These are phyloP conservation scores for Sphaerostilbella broomeana DNA, from an alignment of 2,329 filamentous ascomycete genomes.

Conservation along the genomic window DNA sequence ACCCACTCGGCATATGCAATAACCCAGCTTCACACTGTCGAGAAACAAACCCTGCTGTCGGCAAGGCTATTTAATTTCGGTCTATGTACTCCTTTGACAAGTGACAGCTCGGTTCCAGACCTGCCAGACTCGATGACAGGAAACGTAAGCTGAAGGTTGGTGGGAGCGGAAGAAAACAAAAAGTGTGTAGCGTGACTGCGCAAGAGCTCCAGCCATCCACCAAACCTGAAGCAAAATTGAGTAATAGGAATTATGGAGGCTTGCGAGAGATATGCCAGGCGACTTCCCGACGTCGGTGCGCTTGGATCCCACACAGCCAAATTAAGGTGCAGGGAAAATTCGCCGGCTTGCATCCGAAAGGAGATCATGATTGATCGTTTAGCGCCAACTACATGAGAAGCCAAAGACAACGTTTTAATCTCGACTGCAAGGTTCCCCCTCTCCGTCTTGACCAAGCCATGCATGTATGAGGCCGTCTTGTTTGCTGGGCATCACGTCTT, in stretches of 20 bases:
- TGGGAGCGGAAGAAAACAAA: slow-evolving; percentile 2
- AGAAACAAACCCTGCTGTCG: too few species aligned
- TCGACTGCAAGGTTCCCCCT: too few species aligned
- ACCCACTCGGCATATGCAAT: too few species aligned
- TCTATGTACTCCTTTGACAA: too few species aligned
- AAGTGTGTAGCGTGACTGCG: slow-evolving; percentile 12
- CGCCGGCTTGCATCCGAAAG: slow-evolving; percentile 2
- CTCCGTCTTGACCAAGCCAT: too few species aligned
- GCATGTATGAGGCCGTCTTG: too few species aligned
- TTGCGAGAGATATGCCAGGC: neutral
- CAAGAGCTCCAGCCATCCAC: slow-evolving; percentile 6
- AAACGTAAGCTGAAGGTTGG: slow-evolving; percentile 3
- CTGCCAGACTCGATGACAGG: too few species aligned
- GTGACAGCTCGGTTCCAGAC: too few species aligned
- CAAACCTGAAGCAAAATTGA: slow-evolving; percentile 5
- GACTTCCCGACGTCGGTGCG: neutral
- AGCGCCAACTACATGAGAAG: neutral
- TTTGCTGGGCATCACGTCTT: too few species aligned
- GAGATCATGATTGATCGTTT: neutral
- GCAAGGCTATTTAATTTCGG: too few species aligned
- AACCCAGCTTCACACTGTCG: too few species aligned
- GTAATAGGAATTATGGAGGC: slow-evolving; percentile 7
- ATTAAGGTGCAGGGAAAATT: slow-evolving; percentile 5
- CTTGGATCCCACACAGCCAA: slow-evolving; percentile 1
- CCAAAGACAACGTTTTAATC: neutral